Evolutionary conservation across 192 early-diverging fungal genomes (phyloP), one percentile per base, ranked within the genome.

Genomic region (Entophlyctis luteolus): DNA sequence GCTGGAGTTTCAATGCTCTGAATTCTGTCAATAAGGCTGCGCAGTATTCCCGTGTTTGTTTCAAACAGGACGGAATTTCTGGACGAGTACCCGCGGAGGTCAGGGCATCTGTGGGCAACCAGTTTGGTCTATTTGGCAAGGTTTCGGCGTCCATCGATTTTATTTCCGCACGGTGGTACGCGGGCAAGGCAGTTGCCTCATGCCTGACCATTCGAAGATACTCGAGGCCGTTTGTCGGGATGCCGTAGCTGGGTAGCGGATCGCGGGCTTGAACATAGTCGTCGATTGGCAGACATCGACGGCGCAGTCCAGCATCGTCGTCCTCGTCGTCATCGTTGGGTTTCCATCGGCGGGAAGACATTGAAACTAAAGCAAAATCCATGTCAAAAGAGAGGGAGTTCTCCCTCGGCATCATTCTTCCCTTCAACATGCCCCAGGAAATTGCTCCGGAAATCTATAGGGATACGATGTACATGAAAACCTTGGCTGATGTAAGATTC

Each of bases 261-360:
- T 62, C 53, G 12, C 52, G 22, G n/a, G 54, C 10, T 35, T 72
- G 68, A 32, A 60, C 31, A 42, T 67, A 72, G 46, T 55, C 62
- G 55, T 67, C 71, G 23, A 59, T 23, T 34, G 62, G 55, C 22
- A 65, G 37, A 28, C 71, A 54, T 20, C 54, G 35, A 3, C 59
- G 34, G 16, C 60, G 42, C 18, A 58, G 52, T 6, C 42, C 55
- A 20, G 18, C 34, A 32, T 58, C 71, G 25, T 72, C 54, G 22
- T 70, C 56, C 20, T n/a, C n/a, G n/a, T n/a, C n/a, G 10, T 42
- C 39, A 12, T 42, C 39, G n/a, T n/a, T n/a, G n/a, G n/a, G n/a
- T 42, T 42, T 42, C 39, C 39, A 42, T 42, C 39, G 10, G n/a
- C n/a, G n/a, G n/a, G n/a, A n/a, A 42, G n/a, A 42, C 39, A 42